Percentiles rank a stretch among this genome's conserved stretches.
These are phyloP conservation scores for Pseudogymnoascus sp. DNA, from an alignment of 2,329 filamentous ascomycete genomes.

Conservation along the genomic window DNA sequence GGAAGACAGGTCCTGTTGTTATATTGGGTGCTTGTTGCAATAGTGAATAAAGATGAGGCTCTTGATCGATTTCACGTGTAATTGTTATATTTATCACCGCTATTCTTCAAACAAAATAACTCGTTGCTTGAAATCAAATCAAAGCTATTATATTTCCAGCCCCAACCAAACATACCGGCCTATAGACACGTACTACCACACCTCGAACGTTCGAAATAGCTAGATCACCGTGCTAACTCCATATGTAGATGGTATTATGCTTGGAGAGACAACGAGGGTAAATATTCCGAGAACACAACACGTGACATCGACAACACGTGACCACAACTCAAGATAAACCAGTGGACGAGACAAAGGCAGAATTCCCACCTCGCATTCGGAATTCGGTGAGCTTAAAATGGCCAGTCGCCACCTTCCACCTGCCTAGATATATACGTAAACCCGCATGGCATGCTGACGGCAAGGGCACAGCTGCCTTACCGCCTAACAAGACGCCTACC, in stretches of 20 bases:
- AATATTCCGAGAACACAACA: background rate
- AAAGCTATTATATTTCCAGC: background rate
- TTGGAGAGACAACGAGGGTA: background rate
- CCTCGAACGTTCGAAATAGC: background rate
- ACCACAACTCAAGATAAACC: background rate
- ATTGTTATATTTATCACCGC: background rate
- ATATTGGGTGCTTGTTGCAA: background rate
- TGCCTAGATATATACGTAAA: background rate
- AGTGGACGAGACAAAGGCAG: background rate
- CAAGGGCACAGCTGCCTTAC: background rate
- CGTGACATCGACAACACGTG: background rate
- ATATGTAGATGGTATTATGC: background rate
- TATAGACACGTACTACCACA: background rate
- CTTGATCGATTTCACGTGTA: background rate
- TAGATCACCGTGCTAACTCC: background rate
- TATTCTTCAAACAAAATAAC: background rate
- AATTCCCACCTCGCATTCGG: background rate
- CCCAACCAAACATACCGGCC: background rate
- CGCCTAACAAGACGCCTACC: background rate
- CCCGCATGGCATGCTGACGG: background rate
- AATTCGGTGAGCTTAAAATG: background rate
- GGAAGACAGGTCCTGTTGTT: background rate
- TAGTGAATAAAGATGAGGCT: too few species aligned
- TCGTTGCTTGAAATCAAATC: too few species aligned
- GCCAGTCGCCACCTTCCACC: background rate